Evolutionary conservation across 129 eudicot genomes (phyloP), one percentile per base, ranked within the genome.

Genomic region (Artemisia annua): DNA sequence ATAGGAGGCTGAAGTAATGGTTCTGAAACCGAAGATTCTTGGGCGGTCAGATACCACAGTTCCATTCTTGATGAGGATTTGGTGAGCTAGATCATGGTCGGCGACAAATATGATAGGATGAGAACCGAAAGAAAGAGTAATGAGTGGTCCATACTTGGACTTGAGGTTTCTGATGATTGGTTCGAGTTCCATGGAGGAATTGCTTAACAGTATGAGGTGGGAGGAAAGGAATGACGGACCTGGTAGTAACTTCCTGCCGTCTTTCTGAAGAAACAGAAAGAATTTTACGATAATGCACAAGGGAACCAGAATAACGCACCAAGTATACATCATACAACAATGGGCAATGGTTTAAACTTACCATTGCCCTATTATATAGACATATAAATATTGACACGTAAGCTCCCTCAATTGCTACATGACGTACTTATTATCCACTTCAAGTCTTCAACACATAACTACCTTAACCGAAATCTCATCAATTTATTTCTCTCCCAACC

Each of bases 11-110:
- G 67, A 66, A 15, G 72, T 70, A 67, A 71, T 83, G 63, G 66
- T 79, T 13, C 68, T 51, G 19, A 63, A 59, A 16, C 86, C 61
- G 4, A 75, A 52, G 12, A 71, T 30, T 43, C 9, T 51, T 9
- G 86, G 92, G 55, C 92, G 86, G 82, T 82, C 89, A 52, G 92
- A 69, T 63, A 80, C 82, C 32, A 82, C 11, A 24, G 86, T 77
- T 5, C 97, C 91, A n/a, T 81, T 71, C 12, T 85, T 81, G 67
- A 90, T 69, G 10, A 90, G 89, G 22, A 87, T 72, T 2, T 61
- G 43, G 82, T 90, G 91, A 11, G 90, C 84, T 12, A 85, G 60
- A 24, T 83, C 52, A 60, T 74, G 89, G 35, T 57, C 55, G 26
- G 60, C 16, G 15, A 90, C 58, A 62, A 87, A 69, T 12, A 87